phyloP scores from a whole-genome alignment of 2,329 filamentous ascomycete genomes.

The Pestalotiopsis sp. region DNA sequence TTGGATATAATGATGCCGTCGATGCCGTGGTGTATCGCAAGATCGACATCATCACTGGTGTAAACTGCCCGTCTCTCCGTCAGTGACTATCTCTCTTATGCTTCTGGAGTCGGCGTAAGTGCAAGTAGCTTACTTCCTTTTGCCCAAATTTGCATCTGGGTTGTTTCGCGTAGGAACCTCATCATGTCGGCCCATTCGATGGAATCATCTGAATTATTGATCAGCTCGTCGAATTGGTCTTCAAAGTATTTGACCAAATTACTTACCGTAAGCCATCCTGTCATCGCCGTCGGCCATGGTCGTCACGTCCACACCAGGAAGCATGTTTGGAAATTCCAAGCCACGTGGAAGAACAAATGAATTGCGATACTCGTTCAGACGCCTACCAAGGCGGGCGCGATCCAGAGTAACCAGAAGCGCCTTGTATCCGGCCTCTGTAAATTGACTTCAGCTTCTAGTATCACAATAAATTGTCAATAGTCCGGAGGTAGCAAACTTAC shows the following conservation, averaged over 20 bases:
- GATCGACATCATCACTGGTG: constrained; percentile 41
- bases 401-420: constrained; percentile 59
- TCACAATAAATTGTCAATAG: neutral
- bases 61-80: constrained; percentile 22
- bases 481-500: constrained; percentile 28
- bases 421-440: constrained; percentile 48
- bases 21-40: constrained; percentile 34
- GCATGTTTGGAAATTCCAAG: constrained; percentile 45
- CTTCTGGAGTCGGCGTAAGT: too few species aligned
- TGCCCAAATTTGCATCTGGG: constrained; percentile 50
- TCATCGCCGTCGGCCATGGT: neutral
- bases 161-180: constrained; percentile 47
- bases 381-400: constrained; percentile 52
- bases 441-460: neutral
- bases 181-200: constrained; percentile 50
- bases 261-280: neutral
- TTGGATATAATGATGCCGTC: constrained; percentile 44
- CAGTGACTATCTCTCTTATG: neutral
- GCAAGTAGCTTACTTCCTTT: constrained; percentile 33
- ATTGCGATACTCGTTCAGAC: constrained; percentile 56
- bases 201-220: constrained; percentile 13
- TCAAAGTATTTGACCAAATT: too few species aligned
- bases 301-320: constrained; percentile 18
- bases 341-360: constrained; percentile 49
- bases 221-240: too few species aligned